Evolutionary conservation across 129 eudicot species (phyloP), one percentile per base, ranked within the genome.

Genomic region (Flaveria robusta): DNA sequence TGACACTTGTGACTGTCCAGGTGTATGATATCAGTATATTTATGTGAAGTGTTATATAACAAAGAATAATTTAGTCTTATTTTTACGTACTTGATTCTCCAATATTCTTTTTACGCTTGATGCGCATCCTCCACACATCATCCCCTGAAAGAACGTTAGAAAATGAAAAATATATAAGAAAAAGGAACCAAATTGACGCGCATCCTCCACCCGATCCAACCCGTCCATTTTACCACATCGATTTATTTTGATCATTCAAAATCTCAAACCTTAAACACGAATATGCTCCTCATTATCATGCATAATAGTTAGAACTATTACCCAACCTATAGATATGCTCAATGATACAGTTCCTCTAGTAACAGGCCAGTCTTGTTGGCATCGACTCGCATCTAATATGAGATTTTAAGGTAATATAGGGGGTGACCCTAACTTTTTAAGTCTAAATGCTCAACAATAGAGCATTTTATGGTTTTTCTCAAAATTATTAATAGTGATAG

Each of bases 61-160:
- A 26, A 65, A 20, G 11, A 68, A 13, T 12, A 42, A 43, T 23
- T 9, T 45, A 16, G 42, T 9, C 18, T 43, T 59, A 27, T 14
- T 24, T 47, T 18, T 75, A 75, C 91, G 55, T 75, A 94, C 98
- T 80, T 94, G 97, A 83, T 81, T 91, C 66, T 94, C 98, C 54
- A 94, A 77, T 56, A 94, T 94, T 76, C 96, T 85, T 90, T 91
- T 91, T 68, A 94, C 99, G 45, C 91, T 94, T n/a, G 97, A 89
- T 20, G 90, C 91, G 78, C 99, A 94, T 34, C 99, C 99, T 52
- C 93, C 99, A 69, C 99, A 94, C 9, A 90, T 80, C 99, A 94
- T 94, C 49, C 97, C 97, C 99, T 94, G 67, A 74, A n/a, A 81
- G 24, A 77, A 16, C 37, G 37, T 26, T 19, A n/a, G 24, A 69